Evolutionary conservation across 2,329 filamentous ascomycete genomes (phyloP).

Genomic region (Dryadomyces sulphureus): DNA sequence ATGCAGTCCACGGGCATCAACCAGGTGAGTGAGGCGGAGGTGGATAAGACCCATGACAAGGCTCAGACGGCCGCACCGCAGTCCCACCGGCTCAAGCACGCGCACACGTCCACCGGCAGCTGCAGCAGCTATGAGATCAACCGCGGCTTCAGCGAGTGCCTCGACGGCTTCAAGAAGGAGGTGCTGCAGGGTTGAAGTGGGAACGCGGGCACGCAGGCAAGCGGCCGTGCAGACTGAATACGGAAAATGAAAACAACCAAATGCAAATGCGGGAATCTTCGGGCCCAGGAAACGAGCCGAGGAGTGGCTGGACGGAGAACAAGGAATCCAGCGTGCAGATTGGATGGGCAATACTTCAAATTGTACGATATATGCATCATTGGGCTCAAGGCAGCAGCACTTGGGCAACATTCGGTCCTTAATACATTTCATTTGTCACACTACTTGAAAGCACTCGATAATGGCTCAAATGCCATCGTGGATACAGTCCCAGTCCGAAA

Average conservation of each 20-base stretch:
- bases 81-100: neutral
- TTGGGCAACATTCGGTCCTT: no score
- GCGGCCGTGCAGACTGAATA: neutral
- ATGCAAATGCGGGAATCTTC: no score
- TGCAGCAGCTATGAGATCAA: slow-evolving; percentile 4
- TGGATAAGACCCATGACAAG: neutral
- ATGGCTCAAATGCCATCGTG: no score
- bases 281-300: no score
- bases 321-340: no score
- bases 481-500: no score
- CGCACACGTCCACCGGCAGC: neutral
- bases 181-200: neutral
- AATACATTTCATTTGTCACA: no score
- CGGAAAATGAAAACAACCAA: neutral
- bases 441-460: no score
- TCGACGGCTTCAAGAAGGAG: neutral
- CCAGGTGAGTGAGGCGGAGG: neutral
- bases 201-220: neutral
- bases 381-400: no score
- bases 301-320: no score
- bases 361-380: no score
- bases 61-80: neutral
- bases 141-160: slow-evolving; percentile 7
- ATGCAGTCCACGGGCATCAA: slow-evolving; percentile 5
- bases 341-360: no score